Conservation (phyloP, 2,329 filamentous ascomycete species). For the Tolypocladium endophyticum region DNA sequence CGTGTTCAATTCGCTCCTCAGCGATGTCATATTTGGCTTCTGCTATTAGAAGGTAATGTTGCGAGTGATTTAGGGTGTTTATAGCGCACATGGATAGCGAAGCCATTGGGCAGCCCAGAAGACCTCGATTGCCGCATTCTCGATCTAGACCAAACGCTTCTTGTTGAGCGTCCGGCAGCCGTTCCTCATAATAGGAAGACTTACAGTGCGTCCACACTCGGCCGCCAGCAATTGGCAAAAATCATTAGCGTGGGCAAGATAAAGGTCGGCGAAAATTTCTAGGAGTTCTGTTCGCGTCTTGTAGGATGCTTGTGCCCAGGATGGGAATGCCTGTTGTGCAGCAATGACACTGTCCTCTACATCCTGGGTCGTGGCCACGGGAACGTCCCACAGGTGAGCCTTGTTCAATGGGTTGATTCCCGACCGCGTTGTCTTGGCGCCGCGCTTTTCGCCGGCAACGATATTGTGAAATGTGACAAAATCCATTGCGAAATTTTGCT, state of each 20-base stretch:
- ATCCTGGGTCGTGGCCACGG: background rate
- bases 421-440: background rate
- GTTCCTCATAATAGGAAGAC: background rate
- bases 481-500: background rate
- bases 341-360: background rate
- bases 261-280: background rate
- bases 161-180: background rate
- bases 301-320: background rate
- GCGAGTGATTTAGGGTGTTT: background rate
- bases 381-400: background rate
- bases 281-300: background rate
- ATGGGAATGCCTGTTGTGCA: background rate
- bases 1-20: background rate
- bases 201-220: background rate
- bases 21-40: background rate
- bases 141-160: background rate
- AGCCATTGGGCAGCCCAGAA: constrained; percentile 1
- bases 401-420: background rate
- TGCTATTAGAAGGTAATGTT: background rate
- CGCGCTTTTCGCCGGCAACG: background rate
- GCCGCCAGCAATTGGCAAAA: background rate
- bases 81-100: background rate
- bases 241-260: background rate
- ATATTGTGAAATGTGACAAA: background rate
- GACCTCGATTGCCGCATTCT: background rate